A percentile compares a stretch with the other conserved stretches of the same genome.
Conservation (phyloP, 108 stramenopile species). For the Conticribra guillardii region DNA sequence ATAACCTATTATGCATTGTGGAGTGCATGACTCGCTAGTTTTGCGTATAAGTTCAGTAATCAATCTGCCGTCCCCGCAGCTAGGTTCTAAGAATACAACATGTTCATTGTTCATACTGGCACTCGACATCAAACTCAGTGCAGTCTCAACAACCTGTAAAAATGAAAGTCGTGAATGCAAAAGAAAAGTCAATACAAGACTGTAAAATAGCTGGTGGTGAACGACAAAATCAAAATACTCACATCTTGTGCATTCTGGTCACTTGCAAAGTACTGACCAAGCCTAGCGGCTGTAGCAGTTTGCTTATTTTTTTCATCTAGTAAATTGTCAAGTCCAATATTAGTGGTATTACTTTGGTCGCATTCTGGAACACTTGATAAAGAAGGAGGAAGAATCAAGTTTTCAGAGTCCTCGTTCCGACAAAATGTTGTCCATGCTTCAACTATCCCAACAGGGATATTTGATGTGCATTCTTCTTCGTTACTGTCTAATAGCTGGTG, state of each 20-base stretch:
- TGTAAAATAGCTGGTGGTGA: background rate
- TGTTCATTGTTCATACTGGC: background rate
- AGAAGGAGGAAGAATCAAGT: background rate
- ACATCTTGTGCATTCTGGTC: slow-evolving; percentile 28
- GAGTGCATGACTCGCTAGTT: background rate
- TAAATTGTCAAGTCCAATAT: background rate
- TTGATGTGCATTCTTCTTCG: background rate
- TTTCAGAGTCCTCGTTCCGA: slow-evolving; percentile 22
- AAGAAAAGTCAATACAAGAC: background rate
- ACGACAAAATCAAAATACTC: background rate
- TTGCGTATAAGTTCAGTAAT: slow-evolving; percentile 15
- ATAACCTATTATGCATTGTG: slow-evolving; percentile 9
- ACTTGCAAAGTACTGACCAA: slow-evolving; percentile 48
- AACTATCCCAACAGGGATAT: background rate
- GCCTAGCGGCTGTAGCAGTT: slow-evolving; percentile 20
- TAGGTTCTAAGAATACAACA: slow-evolving; percentile 34
- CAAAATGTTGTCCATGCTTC: slow-evolving; percentile 37
- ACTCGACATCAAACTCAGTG: background rate
- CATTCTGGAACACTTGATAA: no score
- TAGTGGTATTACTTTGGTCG: no score
- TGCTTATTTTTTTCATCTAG: background rate
- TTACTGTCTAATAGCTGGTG: no score
- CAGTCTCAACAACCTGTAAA: slow-evolving; percentile 12
- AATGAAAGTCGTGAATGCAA: background rate
- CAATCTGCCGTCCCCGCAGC: slow-evolving; percentile 39